Base-by-base conservation (phyloP, 768 basidiomycete genomes). In the Gautieria morchelliformis region DNA sequence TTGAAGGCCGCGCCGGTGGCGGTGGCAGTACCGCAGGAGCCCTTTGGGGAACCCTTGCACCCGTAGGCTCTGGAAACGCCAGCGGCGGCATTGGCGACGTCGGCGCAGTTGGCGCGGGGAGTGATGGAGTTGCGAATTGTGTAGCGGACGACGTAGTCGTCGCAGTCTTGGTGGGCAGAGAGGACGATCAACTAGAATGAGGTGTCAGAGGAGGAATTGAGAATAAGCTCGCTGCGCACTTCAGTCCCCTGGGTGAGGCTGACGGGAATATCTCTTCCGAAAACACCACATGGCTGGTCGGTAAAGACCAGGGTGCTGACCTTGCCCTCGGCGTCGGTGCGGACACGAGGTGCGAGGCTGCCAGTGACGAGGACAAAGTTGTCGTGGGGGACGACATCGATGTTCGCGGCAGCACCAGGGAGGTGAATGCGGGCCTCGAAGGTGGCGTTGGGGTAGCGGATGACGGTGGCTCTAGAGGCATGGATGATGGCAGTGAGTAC, bases 111-210 rank as follows among this genome's bases (percentile, higher is more conserved):
- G 35, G 35, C 35, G 35, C 35, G 35, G 35, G 35, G 35, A 37
- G 35, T 37, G 35, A 37, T 37, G 35, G 35, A 37, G 49, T 56
- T 56, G n/a, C 54, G 54, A 11, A 56, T n/a, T 14, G 54, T 56
- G 45, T 45, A 56, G 44, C 54, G 54, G 17, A 56, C 40, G 27
- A 56, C 42, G 22, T 47, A 56, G 45, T 56, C 54, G n/a, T 46
- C 54, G 54, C 54, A 42, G 30, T 45, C 54, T 11, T 56, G 54
- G 22, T 46, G 9, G 20, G 41, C 14, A 8, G 22, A 22, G 1
- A 56, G 40, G 37, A 56, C 45, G 14, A 56, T 44, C 10, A 30
- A 15, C 54, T 56, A 27, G 5, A 27, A 27, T 3, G 27, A 27
- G 5, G 5, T 3, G 27, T 27, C 27, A 27, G 27, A 27, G 27